Evolutionary conservation across 2,329 filamentous ascomycete species (phyloP).

Genomic region (Diaporthe citri): DNA sequence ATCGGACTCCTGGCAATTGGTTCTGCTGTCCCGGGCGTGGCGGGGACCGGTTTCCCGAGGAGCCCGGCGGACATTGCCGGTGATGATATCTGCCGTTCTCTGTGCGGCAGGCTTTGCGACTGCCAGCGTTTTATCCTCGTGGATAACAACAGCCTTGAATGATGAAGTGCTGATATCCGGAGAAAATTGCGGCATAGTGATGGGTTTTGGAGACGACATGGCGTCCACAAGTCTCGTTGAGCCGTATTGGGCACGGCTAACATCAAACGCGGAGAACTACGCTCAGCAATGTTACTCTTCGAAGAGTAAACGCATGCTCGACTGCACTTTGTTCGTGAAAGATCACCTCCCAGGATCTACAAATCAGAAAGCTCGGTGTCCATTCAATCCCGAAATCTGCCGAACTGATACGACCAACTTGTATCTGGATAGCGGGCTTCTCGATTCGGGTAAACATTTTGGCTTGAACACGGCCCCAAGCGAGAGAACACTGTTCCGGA

Average conservation of each 20-base stretch:
- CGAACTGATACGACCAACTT: neutral
- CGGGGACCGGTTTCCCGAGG: neutral
- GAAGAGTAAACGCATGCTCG: neutral
- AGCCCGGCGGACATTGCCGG: neutral
- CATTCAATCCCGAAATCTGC: conserved; percentile 40
- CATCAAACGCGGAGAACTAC: conserved; percentile 34
- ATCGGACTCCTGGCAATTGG: neutral
- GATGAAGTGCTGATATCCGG: neutral
- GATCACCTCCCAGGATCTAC: neutral
- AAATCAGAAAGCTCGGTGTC: conserved; percentile 37
- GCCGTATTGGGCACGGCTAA: neutral
- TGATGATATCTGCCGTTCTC: neutral
- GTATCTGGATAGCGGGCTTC: conserved; percentile 35
- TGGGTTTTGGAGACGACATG: accelerated
- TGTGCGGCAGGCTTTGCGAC: neutral
- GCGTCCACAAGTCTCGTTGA: accelerated
- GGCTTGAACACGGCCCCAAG: conserved; percentile 41
- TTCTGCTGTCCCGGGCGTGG: neutral
- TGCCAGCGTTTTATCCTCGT: neutral
- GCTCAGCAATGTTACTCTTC: conserved; percentile 42
- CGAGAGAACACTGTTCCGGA: conserved; percentile 36
- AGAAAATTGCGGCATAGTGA: neutral
- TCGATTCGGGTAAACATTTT: conserved; percentile 41
- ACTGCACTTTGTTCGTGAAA: conserved; percentile 22
- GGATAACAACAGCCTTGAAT: neutral